Conservation (phyloP, 129 eudicot genomes). For the Artemisia tridentata region DNA sequence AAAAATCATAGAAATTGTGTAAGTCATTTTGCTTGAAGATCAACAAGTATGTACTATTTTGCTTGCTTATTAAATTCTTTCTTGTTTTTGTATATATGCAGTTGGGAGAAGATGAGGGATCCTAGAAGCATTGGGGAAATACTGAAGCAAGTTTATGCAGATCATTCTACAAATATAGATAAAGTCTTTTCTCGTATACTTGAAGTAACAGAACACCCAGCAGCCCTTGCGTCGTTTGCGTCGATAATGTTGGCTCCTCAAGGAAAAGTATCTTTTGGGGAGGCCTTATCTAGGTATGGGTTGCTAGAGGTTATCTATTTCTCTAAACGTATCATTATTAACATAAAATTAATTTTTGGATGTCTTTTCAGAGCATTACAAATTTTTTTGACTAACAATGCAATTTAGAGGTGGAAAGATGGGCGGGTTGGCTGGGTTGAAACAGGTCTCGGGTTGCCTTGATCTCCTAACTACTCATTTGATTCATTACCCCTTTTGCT, state of each 20-base stretch:
- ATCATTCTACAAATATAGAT: slow-evolving; percentile 86
- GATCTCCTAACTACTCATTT: no score
- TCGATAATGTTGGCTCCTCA: slow-evolving; percentile 94
- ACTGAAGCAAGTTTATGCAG: slow-evolving; percentile 87
- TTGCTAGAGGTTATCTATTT: background rate
- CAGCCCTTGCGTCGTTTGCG: slow-evolving; percentile 92
- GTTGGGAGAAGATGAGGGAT: slow-evolving; percentile 93
- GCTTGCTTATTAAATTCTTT: background rate
- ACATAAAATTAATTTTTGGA: background rate
- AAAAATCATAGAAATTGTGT: slow-evolving; percentile 63
- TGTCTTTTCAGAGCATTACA: background rate
- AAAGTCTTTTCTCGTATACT: slow-evolving; percentile 77
- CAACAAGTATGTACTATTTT: background rate
- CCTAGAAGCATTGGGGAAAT: slow-evolving; percentile 73
- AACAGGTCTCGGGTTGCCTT: no score
- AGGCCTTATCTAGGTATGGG: slow-evolving; percentile 69
- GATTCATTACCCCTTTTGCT: no score
- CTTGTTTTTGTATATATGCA: slow-evolving; percentile 23
- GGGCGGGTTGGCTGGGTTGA: no score
- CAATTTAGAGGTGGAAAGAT: no score
- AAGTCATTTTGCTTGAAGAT: slow-evolving; percentile 34
- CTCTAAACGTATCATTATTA: background rate
- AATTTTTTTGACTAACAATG: no score
- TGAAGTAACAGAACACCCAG: slow-evolving; percentile 80
- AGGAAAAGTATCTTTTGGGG: slow-evolving; percentile 66